Evolutionary conservation across 192 early-diverging fungal species (phyloP), one percentile per base, ranked within the genome.

Genomic region (Coemansia sp.): DNA sequence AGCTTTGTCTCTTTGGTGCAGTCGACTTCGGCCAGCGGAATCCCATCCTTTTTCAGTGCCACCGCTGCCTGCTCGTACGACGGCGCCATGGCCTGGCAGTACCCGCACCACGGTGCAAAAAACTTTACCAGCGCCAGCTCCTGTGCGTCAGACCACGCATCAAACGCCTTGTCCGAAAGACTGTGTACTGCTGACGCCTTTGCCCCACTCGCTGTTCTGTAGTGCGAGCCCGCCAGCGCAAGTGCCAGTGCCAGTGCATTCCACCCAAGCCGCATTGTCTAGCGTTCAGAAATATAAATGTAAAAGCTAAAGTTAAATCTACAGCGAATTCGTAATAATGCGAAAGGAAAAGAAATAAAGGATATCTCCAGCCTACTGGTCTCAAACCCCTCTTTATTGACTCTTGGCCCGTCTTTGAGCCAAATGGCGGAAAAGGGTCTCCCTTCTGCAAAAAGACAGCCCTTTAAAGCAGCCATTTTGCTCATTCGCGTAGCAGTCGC

Each of bases 21-120:
- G 82, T 98, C 96, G 10, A 98, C 93, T 78, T 98, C 96, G 71
- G 94, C 95, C 61, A 98, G 65, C 36, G 86, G 82, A 61, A 95
- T 86, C 17, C 74, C 79, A 48, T 83, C 74, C 20, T 81, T 64
- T 83, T 94, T 92, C 66, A 98, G 84, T 50, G 79, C 64, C 17
- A 88, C 88, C 57, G 95, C 96, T 55, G 96, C 95, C 44, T 74
- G 76, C 72, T 94, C 95, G 74, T 95, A 98, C 54, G 95, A 90
- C 31, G 94, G 95, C 26, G 91, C 94, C 47, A 91, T 82, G 42
- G 86, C 89, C 85, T 91, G 89, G 80, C 91, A 93, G 82, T 91
- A 89, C 46, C 86, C 85, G 69, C 91, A 92, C 89, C 89, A 98
- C 31, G 95, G 96, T 34, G 96, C 95, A 77, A 87, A 98, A 82